Conservation (phyloP, 768 basidiomycete genomes). For the Agrocybe chaxingu region DNA sequence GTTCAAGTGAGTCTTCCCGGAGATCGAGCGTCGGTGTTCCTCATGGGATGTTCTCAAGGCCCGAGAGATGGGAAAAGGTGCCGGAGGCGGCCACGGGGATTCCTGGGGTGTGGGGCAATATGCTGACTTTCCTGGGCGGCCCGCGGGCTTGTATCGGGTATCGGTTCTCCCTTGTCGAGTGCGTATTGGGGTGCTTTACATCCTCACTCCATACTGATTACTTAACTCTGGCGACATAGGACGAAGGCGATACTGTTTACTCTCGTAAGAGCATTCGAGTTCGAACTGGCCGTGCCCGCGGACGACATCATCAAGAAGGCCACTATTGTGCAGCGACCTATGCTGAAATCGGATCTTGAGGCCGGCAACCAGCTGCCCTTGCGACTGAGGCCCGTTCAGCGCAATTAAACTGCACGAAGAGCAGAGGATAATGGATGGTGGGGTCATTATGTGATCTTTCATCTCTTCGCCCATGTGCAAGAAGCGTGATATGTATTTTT, state of each 20-base stretch:
- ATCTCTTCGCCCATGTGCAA: no score
- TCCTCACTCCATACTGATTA: neutral
- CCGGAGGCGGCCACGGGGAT: conserved; percentile 40
- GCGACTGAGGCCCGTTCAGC: conserved; percentile 26
- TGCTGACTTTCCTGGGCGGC: conserved; percentile 59
- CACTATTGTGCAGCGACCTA: conserved; percentile 36
- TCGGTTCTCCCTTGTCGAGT: conserved; percentile 62
- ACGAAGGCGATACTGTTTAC: conserved; percentile 40
- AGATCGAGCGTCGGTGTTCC: neutral
- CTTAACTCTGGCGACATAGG: conserved; percentile 8
- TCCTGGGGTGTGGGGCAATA: conserved; percentile 50
- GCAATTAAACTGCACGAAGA: neutral
- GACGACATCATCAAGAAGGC: conserved; percentile 37
- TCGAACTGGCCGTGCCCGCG: conserved; percentile 49
- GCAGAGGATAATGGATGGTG: no score
- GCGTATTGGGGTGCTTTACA: conserved; percentile 17
- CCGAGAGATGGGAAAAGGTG: conserved; percentile 56
- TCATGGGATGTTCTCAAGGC: conserved; percentile 32
- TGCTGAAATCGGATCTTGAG: conserved; percentile 36
- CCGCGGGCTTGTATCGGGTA: conserved; percentile 65
- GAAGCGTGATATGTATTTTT: no score
- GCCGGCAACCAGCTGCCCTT: conserved; percentile 42
- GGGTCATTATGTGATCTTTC: no score
- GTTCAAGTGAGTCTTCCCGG: conserved; percentile 43
- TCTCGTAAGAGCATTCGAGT: conserved; percentile 50